A percentile compares a stretch with the other conserved stretches of the same genome.
phyloP scores from a whole-genome alignment of 148 eudicot species.

The Beta vulgaris region DNA sequence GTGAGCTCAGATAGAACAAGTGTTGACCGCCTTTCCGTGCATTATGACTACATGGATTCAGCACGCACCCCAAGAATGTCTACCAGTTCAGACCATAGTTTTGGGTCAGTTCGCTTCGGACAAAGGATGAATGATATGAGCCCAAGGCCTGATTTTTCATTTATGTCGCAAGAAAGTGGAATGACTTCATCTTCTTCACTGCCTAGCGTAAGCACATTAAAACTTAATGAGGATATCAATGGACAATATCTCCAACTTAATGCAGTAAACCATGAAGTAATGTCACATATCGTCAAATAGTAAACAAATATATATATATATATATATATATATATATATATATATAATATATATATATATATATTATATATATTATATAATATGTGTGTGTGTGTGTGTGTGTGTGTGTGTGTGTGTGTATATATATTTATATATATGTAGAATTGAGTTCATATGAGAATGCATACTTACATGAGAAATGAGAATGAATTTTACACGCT shows the following conservation, averaged over 20 bases:
- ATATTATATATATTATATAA: too few species aligned
- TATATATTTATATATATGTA: too few species aligned
- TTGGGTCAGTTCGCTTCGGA: constrained; percentile 43
- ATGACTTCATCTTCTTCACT: constrained; percentile 48
- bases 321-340: too few species aligned
- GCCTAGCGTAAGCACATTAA: constrained; percentile 32
- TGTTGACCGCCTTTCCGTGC: constrained; percentile 48
- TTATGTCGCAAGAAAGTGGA: constrained; percentile 53
- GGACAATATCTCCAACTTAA: not conserved
- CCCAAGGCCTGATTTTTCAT: constrained; percentile 46
- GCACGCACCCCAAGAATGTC: constrained; percentile 51
- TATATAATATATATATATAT: too few species aligned
- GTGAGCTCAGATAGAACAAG: constrained; percentile 72
- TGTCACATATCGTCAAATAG: not conserved
- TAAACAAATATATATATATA: not conserved
- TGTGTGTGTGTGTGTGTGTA: too few species aligned
- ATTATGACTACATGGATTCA: constrained; percentile 45
- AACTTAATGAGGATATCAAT: not conserved
- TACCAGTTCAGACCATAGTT: constrained; percentile 58
- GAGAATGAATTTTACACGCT: too few species aligned
- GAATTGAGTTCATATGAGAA: too few species aligned
- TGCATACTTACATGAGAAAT: too few species aligned
- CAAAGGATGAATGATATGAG: constrained; percentile 39
- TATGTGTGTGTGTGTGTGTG: too few species aligned
- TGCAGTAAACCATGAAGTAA: not conserved